These are phyloP conservation scores for Diaporthe sp. DNA, from an alignment of 2,329 filamentous ascomycete species.

Conservation along the genomic window DNA sequence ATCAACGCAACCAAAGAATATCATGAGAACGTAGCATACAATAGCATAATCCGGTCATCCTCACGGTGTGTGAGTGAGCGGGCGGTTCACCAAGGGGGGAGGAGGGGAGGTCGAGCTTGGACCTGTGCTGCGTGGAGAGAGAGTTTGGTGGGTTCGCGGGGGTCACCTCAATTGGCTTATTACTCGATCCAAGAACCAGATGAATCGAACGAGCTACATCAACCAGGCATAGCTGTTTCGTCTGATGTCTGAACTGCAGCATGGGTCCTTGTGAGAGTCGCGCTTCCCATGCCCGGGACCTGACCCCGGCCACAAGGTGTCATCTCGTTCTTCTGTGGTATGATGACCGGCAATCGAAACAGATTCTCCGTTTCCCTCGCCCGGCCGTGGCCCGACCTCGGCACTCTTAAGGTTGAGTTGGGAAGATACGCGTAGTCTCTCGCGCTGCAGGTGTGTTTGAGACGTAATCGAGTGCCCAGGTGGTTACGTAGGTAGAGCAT, in stretches of 20 bases:
- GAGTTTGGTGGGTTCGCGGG: constrained; percentile 25
- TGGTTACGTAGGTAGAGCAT: not conserved
- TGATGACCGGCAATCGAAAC: constrained; percentile 29
- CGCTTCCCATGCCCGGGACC: constrained; percentile 4
- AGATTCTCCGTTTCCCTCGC: constrained; percentile 20
- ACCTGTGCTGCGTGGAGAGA: constrained; percentile 2
- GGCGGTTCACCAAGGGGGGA: too few species aligned
- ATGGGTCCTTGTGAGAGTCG: constrained; percentile 26
- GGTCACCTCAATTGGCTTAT: constrained; percentile 26
- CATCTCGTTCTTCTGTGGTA: constrained; percentile 20
- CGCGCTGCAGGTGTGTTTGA: not conserved
- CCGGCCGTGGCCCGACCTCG: constrained; percentile 13
- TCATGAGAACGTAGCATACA: constrained; percentile 24
- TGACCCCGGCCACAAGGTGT: constrained; percentile 14
- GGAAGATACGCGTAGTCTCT: not conserved
- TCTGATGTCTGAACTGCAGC: constrained; percentile 33
- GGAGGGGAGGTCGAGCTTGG: constrained; percentile 7
- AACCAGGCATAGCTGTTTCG: constrained; percentile 31
- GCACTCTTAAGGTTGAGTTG: not conserved
- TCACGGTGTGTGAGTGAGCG: not conserved
- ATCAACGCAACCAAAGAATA: constrained; percentile 20
- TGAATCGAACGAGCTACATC: constrained; percentile 32
- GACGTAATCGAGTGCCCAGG: not conserved
- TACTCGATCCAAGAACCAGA: constrained; percentile 29
- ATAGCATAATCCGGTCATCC: not conserved